Percentiles rank a stretch among this genome's conserved stretches.
phyloP scores from a whole-genome alignment of 495 filamentous ascomycete genomes.

The Penicillium flavigenum region DNA sequence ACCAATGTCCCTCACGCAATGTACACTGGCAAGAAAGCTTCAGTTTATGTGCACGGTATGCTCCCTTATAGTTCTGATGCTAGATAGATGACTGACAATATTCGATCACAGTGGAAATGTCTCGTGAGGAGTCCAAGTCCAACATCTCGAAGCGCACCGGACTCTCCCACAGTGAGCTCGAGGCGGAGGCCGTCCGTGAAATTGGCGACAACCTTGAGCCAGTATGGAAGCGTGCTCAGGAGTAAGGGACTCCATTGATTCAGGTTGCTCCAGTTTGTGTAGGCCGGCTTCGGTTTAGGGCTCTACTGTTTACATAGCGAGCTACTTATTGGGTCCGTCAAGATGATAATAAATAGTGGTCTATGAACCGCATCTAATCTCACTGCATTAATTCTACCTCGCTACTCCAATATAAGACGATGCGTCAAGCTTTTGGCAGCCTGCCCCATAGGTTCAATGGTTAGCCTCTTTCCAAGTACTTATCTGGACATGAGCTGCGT shows the following conservation, averaged over 20 bases:
- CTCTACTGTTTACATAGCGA: background rate
- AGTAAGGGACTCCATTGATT: background rate
- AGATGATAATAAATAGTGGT: background rate
- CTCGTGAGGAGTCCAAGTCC: slow-evolving; percentile 36
- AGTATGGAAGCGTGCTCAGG: slow-evolving; percentile 3
- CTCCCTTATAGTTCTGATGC: background rate
- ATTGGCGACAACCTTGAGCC: slow-evolving; percentile 38
- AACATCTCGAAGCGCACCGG: slow-evolving; percentile 34
- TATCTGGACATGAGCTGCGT: no score
- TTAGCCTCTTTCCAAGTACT: background rate
- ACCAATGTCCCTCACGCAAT: slow-evolving; percentile 63
- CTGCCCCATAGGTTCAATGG: background rate
- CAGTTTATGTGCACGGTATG: slow-evolving; percentile 56
- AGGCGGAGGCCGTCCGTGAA: slow-evolving; percentile 30
- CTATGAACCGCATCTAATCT: background rate
- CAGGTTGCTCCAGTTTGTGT: background rate
- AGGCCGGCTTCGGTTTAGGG: background rate
- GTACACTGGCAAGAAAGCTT: slow-evolving; percentile 56
- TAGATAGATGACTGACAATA: slow-evolving; percentile 7
- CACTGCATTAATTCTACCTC: background rate
- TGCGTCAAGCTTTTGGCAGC: no score
- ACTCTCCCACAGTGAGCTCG: slow-evolving; percentile 25
- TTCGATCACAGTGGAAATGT: slow-evolving; percentile 32
- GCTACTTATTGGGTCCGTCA: background rate
- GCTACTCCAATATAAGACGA: background rate